phyloP scores from a whole-genome alignment of 2,329 filamentous ascomycete genomes.

The Stagonosporopsis vannaccii region DNA sequence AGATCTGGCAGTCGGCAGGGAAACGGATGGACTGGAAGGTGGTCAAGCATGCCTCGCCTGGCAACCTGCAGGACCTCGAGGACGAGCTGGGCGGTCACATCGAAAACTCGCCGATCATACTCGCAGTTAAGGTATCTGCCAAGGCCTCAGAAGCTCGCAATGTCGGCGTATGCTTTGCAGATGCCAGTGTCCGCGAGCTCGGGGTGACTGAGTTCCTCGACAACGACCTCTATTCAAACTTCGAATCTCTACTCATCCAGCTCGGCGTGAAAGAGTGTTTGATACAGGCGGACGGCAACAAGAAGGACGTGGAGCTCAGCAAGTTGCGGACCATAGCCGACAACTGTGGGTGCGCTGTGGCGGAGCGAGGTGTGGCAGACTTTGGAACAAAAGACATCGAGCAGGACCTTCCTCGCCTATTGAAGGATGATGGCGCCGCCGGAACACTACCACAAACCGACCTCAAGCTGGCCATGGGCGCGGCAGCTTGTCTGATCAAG shows the following conservation, averaged over 20 bases:
- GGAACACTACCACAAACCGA: constrained; percentile 87
- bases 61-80: constrained; percentile 95
- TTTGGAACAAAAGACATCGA: constrained; percentile 94
- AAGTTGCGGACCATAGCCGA: constrained; percentile 91
- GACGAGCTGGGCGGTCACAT: constrained; percentile 89
- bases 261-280: constrained; percentile 94
- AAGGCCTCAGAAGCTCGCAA: constrained; percentile 83
- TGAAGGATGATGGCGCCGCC: constrained; percentile 84
- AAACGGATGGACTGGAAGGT: constrained; percentile 89
- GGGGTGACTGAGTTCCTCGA: constrained; percentile 99
- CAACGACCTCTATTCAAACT: constrained; percentile 97
- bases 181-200: constrained; percentile 93
- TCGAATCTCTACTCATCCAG: constrained; percentile 95
- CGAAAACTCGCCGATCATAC: constrained; percentile 90
- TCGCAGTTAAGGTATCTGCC: constrained; percentile 92
- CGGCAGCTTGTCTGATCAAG: constrained; percentile 90
- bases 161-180: constrained; percentile 95
- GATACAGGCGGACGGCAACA: constrained; percentile 77
- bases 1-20: constrained; percentile 82
- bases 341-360: constrained; percentile 88
- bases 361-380: constrained; percentile 77
- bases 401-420: constrained; percentile 84
- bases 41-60: constrained; percentile 87
- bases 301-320: constrained; percentile 85
- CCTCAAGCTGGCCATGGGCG: constrained; percentile 93